Conservation (phyloP, 306 rosid genomes). For the Sechiopsis laciniata region DNA sequence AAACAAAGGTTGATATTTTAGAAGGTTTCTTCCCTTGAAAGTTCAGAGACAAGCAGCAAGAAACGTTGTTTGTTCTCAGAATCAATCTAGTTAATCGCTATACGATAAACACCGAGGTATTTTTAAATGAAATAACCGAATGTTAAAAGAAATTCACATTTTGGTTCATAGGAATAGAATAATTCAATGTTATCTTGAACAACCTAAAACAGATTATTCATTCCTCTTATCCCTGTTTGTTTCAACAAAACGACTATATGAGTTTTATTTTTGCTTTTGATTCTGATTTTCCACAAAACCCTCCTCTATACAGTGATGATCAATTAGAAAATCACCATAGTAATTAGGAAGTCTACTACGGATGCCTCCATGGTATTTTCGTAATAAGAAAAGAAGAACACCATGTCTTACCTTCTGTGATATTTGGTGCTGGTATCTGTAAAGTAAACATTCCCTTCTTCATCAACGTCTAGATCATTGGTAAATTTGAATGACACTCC, state of each 20-base stretch:
- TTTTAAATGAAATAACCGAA: background rate
- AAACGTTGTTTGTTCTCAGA: too few relatives aligned
- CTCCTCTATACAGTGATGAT: background rate
- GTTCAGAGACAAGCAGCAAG: background rate
- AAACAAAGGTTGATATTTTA: background rate
- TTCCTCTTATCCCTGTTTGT: background rate
- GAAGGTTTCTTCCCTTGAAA: background rate
- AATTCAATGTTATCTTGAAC: background rate
- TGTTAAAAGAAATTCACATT: background rate
- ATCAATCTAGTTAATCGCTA: background rate
- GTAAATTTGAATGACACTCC: slow-evolving; percentile 68
- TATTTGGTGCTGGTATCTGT: slow-evolving; percentile 71
- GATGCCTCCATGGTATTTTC: background rate
- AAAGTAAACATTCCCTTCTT: slow-evolving; percentile 76
- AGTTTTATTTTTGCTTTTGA: background rate
- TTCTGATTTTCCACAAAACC: background rate
- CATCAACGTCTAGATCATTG: slow-evolving; percentile 78
- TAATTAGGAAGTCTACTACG: background rate
- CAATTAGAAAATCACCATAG: background rate
- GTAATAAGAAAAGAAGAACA: background rate
- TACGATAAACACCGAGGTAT: background rate
- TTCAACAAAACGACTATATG: background rate
- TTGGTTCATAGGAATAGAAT: background rate
- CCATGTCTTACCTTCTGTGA: slow-evolving; percentile 56
- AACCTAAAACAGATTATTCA: background rate